Evolutionary conservation across 345 rosid species (phyloP).

Genomic region (Streptanthus diversifolius): DNA sequence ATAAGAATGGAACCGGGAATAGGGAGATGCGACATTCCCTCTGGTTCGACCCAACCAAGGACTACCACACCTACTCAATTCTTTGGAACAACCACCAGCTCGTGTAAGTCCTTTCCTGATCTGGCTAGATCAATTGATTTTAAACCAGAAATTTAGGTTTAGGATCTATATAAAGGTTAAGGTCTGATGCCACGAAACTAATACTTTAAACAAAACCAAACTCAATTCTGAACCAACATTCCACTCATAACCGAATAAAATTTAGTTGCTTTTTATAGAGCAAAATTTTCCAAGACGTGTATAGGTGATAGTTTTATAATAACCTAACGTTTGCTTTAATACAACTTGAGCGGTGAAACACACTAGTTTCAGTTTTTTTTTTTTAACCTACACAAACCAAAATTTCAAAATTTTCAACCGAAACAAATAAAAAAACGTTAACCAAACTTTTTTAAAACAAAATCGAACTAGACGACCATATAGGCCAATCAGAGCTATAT

Average conservation of each 20-base stretch:
- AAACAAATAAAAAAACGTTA: background rate
- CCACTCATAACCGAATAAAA: background rate
- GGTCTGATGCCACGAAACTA: background rate
- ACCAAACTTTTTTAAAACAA: background rate
- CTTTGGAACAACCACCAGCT: constrained; percentile 81
- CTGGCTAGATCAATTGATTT: background rate
- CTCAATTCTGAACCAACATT: background rate
- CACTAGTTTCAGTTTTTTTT: no score
- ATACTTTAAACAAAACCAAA: background rate
- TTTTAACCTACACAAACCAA: no score
- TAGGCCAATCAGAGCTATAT: background rate
- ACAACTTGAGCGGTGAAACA: no score
- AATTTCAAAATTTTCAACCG: no score
- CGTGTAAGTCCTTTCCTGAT: constrained; percentile 43
- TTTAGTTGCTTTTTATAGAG: no score
- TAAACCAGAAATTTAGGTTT: background rate
- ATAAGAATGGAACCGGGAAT: constrained; percentile 78
- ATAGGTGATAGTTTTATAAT: no score
- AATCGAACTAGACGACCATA: background rate
- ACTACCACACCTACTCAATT: constrained; percentile 69
- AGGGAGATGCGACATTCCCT: constrained; percentile 94
- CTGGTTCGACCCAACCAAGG: constrained; percentile 96
- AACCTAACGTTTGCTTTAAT: no score
- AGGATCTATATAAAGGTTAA: background rate
- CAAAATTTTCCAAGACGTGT: no score